Percentiles rank a stretch among this genome's conserved stretches.
phyloP scores from a whole-genome alignment of 192 early-diverging fungal genomes.

The Backusella sp. region DNA sequence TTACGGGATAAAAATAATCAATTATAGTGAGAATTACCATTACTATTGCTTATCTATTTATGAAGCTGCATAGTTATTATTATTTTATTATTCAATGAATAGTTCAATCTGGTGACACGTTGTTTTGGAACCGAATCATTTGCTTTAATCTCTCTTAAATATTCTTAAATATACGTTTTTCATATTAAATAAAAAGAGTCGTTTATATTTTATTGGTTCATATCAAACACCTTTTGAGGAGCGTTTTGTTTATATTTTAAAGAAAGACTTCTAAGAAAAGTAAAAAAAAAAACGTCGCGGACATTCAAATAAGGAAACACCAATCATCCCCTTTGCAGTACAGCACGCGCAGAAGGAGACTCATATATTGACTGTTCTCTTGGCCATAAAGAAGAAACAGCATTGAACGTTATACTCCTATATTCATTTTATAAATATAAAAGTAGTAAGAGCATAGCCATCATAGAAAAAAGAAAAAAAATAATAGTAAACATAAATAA shows the following conservation, averaged over 20 bases:
- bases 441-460: not conserved
- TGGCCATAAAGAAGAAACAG: not conserved
- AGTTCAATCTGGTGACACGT: too few relatives aligned
- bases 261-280: not conserved
- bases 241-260: not conserved
- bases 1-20: too few relatives aligned
- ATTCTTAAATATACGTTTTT: too few relatives aligned
- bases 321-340: not conserved
- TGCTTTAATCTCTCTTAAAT: too few relatives aligned
- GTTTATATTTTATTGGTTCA: not conserved
- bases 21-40: too few relatives aligned
- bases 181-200: too few relatives aligned
- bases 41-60: too few relatives aligned
- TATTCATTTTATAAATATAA: not conserved
- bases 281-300: not conserved
- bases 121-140: too few relatives aligned
- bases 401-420: not conserved
- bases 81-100: too few relatives aligned
- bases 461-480: not conserved
- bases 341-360: not conserved
- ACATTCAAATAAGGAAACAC: not conserved
- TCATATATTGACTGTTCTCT: not conserved
- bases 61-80: too few relatives aligned
- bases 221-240: not conserved
- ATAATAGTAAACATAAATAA: not conserved